Percentiles rank a stretch among this genome's conserved stretches.
Conservation (phyloP, 1,284 basidiomycete genomes). For the Pascua sp. region DNA sequence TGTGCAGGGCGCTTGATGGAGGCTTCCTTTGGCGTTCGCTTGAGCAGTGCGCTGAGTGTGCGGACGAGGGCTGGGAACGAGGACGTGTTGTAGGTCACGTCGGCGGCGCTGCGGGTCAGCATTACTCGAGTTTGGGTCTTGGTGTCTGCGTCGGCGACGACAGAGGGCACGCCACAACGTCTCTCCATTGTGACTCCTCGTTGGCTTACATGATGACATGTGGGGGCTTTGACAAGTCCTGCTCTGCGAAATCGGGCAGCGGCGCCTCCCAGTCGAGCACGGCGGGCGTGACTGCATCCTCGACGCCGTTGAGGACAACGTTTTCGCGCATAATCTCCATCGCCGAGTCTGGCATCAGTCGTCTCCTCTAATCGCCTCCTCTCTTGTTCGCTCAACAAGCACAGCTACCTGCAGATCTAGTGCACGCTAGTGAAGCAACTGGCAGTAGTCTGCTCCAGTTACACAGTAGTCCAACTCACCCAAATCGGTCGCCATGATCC, state of each 20-base stretch:
- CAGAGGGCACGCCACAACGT: neutral
- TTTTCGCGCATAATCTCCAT: constrained; percentile 73
- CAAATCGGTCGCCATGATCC: constrained; percentile 61
- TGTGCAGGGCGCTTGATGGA: neutral
- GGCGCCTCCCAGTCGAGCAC: constrained; percentile 72
- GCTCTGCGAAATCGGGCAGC: constrained; percentile 54
- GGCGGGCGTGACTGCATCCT: constrained; percentile 34
- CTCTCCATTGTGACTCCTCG: no score
- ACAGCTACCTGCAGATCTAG: no score
- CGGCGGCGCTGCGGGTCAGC: constrained; percentile 64
- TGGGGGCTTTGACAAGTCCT: constrained; percentile 15
- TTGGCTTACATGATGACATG: constrained; percentile 39
- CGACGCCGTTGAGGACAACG: constrained; percentile 55
- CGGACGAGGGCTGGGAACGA: constrained; percentile 60
- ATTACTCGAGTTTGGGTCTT: neutral
- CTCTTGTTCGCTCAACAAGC: no score
- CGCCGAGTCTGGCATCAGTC: constrained; percentile 61
- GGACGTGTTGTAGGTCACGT: constrained; percentile 81
- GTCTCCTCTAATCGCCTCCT: neutral
- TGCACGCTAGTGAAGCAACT: no score
- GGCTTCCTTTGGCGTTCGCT: neutral
- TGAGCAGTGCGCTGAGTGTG: constrained; percentile 36
- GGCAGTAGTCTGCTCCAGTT: no score
- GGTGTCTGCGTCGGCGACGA: neutral
- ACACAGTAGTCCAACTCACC: constrained; percentile 52